Evolutionary conservation across 2,329 filamentous ascomycete species (phyloP), one percentile per base, ranked within the genome.

Genomic region (Colletotrichum plurivorum): DNA sequence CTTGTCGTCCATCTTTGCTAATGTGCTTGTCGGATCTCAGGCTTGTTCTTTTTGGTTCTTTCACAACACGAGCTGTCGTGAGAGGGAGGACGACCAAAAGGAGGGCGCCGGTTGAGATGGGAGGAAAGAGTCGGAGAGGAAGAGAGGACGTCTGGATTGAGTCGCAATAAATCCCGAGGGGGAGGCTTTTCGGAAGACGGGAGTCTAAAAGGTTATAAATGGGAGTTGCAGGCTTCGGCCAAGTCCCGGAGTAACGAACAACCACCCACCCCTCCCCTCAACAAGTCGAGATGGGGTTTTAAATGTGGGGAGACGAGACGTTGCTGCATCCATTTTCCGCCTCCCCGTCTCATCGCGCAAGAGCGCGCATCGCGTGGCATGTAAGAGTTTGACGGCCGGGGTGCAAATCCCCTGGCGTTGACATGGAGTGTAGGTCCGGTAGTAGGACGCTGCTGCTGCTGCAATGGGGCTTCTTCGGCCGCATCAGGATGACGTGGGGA

Each of bases 381-480:
- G 62, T 39, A 36, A 66, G 66, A 46, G 8, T 66, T 66, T 69
- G 31, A 48, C 27, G 39, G 20, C 51, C 51, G 51, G 67, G 51
- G 59, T 20, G 41, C 45, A 16, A 43, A 48, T 57, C 22, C 54
- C 43, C 49, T 54, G 59, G 22, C 9, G 2, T 54, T 16, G 9
- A n/a, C n/a, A 10, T 3, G 48, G 4, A 25, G 49, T 8, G 49
- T 52, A 27, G 18, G 4, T 48, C 8, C 3, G 45, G 16, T 4
- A 18, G 22, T 7, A 31, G 12, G 22, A 53, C 59, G 36, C 15
- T 36, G 25, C 5, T 12, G 51, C 60, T 25, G 51, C 51, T 63
- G 41, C 43, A 54, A 66, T 69, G 62, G 67, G 53, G 55, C 67
- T 69, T 66, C 67, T 41, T 69, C 67, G 67, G 63, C 67, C 31